Conservation (phyloP, 2,329 filamentous ascomycete species). For the Diaporthe australafricana region DNA sequence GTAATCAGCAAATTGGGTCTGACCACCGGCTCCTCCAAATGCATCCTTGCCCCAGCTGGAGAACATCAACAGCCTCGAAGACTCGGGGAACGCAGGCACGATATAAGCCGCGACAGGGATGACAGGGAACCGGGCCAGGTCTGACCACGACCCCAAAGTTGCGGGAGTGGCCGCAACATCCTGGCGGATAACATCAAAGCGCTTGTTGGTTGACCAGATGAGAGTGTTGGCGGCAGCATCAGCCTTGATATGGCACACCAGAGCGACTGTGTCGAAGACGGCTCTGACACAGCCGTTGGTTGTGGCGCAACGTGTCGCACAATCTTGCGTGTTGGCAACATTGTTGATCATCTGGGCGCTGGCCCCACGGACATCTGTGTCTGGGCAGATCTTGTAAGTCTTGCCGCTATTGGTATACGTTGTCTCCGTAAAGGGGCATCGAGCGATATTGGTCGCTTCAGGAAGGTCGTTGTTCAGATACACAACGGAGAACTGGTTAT, state of each 20-base stretch:
- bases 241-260: slow-evolving; percentile 27
- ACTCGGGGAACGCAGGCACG: slow-evolving; percentile 42
- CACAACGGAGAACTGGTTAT: slow-evolving; percentile 9
- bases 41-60: slow-evolving; percentile 43
- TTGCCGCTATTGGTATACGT: neutral
- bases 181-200: slow-evolving; percentile 23
- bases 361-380: slow-evolving; percentile 20
- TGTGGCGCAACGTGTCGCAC: slow-evolving; percentile 20
- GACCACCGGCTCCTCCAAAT: slow-evolving; percentile 38
- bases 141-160: slow-evolving; percentile 42
- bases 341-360: slow-evolving; percentile 20
- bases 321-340: slow-evolving; percentile 19
- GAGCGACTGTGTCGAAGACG: slow-evolving; percentile 8
- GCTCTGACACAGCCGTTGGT: slow-evolving; percentile 11
- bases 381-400: slow-evolving; percentile 20
- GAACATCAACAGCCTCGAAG: slow-evolving; percentile 42
- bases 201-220: slow-evolving; percentile 28
- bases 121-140: slow-evolving; percentile 42
- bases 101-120: slow-evolving; percentile 46
- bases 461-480: slow-evolving; percentile 29
- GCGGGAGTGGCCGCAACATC: slow-evolving; percentile 37
- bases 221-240: slow-evolving; percentile 27
- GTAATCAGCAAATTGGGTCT: slow-evolving; percentile 30
- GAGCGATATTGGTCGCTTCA: slow-evolving; percentile 19
- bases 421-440: slow-evolving; percentile 24